phyloP scores from a whole-genome alignment of 148 eudicot species.

The Bassia scoparia region DNA sequence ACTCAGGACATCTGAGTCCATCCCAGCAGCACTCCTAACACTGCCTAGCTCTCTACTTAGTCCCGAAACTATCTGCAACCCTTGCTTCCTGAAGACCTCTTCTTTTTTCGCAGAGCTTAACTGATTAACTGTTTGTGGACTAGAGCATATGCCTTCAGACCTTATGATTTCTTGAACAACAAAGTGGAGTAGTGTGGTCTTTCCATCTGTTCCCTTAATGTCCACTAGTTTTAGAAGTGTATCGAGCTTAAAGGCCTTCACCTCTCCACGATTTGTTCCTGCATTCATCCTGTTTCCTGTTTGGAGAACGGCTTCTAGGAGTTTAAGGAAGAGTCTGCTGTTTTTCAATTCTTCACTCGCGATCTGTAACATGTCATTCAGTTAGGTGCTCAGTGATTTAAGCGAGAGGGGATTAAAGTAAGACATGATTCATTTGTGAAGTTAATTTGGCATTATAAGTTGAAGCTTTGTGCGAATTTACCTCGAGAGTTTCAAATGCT shows the following conservation, averaged over 20 bases:
- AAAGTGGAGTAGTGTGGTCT: conserved; percentile 94
- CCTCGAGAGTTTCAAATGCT: conserved; percentile 81
- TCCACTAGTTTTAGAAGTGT: conserved; percentile 82
- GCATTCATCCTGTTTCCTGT: conserved; percentile 98
- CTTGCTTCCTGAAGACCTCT: conserved; percentile 73
- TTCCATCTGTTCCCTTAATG: conserved; percentile 88
- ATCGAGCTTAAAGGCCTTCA: conserved; percentile 84
- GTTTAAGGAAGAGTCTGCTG: conserved; percentile 83
- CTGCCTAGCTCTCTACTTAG: conserved; percentile 72
- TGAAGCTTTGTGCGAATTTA: conserved; percentile 19
- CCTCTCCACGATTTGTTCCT: conserved; percentile 95
- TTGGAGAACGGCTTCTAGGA: conserved; percentile 91
- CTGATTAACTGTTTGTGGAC: conserved; percentile 31
- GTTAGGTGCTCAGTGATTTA: background rate
- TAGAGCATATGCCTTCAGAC: conserved; percentile 60
- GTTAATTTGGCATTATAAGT: background rate
- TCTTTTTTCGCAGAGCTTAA: conserved; percentile 47
- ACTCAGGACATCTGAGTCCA: conserved; percentile 86
- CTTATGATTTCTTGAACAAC: conserved; percentile 95
- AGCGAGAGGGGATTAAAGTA: background rate
- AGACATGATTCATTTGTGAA: background rate
- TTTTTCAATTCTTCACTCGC: conserved; percentile 82
- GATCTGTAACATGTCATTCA: conserved; percentile 38
- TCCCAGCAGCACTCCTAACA: conserved; percentile 82
- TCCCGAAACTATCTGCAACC: conserved; percentile 69